These are phyloP conservation scores for Trametes elegans DNA, from an alignment of 768 basidiomycete genomes.

Conservation along the genomic window DNA sequence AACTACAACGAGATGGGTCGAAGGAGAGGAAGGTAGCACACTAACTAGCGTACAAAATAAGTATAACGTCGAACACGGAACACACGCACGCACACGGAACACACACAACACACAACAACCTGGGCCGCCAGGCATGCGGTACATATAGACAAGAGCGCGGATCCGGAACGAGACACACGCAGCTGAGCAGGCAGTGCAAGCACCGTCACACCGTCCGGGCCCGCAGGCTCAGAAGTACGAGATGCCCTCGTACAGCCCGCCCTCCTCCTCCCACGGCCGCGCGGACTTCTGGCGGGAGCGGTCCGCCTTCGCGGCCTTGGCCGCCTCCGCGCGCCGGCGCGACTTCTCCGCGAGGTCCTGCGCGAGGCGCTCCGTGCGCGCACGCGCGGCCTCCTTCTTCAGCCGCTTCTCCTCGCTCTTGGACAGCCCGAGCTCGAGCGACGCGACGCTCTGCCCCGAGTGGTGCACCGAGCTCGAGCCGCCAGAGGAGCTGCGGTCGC, in stretches of 20 bases:
- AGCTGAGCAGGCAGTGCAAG: not conserved
- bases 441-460: conserved; percentile 15
- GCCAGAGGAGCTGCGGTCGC: conserved; percentile 9
- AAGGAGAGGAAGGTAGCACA: conserved; percentile 10
- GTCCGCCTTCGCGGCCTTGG: conserved; percentile 18
- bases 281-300: conserved; percentile 8
- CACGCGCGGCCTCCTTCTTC: conserved; percentile 41
- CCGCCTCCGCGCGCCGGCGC: conserved; percentile 28
- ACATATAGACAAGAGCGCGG: not conserved
- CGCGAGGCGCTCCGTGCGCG: conserved; percentile 43
- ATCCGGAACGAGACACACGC: not conserved
- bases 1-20: not conserved
- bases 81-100: not conserved
- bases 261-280: conserved; percentile 15
- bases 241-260: conserved; percentile 18
- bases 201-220: not conserved
- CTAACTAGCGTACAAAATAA: conserved; percentile 15
- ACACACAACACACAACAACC: not conserved
- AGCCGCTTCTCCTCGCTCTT: conserved; percentile 41
- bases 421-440: conserved; percentile 8
- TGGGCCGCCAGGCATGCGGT: not conserved
- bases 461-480: conserved; percentile 2
- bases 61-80: not conserved
- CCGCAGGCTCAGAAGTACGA: conserved; percentile 13
- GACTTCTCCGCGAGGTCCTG: conserved; percentile 40